Percentiles rank a stretch among this genome's conserved stretches.
Evolutionary conservation across 352 stramenopile genomes (phyloP).

Genomic region (Pythium rishiriense): DNA sequence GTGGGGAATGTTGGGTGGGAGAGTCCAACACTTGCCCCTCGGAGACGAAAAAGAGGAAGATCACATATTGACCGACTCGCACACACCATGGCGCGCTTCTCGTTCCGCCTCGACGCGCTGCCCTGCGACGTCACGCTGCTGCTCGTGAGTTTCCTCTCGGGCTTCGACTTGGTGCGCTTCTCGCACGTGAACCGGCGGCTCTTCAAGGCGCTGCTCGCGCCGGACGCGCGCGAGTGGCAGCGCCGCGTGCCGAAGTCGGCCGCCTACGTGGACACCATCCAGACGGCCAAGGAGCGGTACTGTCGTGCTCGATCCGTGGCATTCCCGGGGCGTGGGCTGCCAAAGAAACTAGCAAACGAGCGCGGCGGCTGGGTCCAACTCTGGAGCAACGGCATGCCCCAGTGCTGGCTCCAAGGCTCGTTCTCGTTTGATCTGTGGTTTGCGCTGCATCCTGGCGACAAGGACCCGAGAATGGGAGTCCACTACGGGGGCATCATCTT

Average conservation of each 20-base stretch:
- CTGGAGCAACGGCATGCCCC: background rate
- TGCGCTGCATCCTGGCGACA: background rate
- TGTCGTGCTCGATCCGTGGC: too few species aligned
- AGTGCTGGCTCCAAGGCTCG: background rate
- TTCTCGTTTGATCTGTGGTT: constrained; percentile 15
- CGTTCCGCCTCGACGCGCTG: constrained; percentile 17
- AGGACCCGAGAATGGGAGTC: background rate
- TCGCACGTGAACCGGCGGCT: constrained; percentile 27
- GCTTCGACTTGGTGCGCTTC: constrained; percentile 31
- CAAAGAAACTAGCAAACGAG: background rate
- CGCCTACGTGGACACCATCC: background rate
- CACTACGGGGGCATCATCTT: background rate
- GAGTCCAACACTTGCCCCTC: too few species aligned
- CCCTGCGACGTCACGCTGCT: constrained; percentile 29
- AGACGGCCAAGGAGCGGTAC: constrained; percentile 4
- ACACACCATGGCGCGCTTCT: background rate
- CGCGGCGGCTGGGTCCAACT: background rate
- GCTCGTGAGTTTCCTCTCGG: constrained; percentile 25
- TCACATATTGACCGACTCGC: background rate
- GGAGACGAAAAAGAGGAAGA: too few species aligned
- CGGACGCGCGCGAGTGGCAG: background rate
- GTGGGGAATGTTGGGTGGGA: too few species aligned
- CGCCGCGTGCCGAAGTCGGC: background rate
- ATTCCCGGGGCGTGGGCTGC: too few species aligned
- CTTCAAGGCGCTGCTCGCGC: constrained; percentile 3